Evolutionary conservation across 1,284 basidiomycete genomes (phyloP), one percentile per base, ranked within the genome.

Genomic region (Heimioporus punctisporus): DNA sequence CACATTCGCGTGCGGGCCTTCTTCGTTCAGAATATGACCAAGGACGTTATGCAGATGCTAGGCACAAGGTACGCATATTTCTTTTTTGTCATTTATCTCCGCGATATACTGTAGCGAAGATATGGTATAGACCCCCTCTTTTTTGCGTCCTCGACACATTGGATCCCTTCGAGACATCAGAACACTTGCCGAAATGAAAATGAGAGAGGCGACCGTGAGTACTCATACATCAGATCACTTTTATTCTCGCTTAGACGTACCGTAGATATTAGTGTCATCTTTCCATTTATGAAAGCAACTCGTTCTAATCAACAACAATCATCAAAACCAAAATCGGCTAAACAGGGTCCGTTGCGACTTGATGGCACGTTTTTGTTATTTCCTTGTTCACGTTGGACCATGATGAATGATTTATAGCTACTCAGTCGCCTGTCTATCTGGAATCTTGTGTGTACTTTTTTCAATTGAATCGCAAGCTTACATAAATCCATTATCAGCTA

Each of bases 131-230:
- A 84, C 55, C 82, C 83, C 0, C 84, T 84, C 63, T 84, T 79
- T 60, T 84, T 82, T 63, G 79, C 82, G 2, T 83, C 81, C 4
- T 80, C 81, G 3, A 60, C 81, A 5, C 80, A 81, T 39, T 81
- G 79, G 76, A 84, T 83, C 58, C 83, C 82, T 10, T 74, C 81
- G 5, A 72, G 79, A 54, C 83, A 81, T 59, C 81, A 80, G 58
- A 78, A 80, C 50, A 73, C 55, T 76, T 2, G 50, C 63, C 60
- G 57, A 6, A 57, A 64, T 2, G 52, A 74, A 51, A 19, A 37
- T 8, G 34, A 37, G 8, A 14, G 34, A 37, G 72, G 78, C 41
- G 82, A 84, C 60, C 82, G 82, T 83, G 59, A 61, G 81, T 59
- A 9, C 24, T 21, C 19, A 46, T 41, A 11, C 21, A 2, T 24